Evolutionary conservation across 164 flowering plant genomes (phyloP).

Genomic region (Kingdonia uniflora): DNA sequence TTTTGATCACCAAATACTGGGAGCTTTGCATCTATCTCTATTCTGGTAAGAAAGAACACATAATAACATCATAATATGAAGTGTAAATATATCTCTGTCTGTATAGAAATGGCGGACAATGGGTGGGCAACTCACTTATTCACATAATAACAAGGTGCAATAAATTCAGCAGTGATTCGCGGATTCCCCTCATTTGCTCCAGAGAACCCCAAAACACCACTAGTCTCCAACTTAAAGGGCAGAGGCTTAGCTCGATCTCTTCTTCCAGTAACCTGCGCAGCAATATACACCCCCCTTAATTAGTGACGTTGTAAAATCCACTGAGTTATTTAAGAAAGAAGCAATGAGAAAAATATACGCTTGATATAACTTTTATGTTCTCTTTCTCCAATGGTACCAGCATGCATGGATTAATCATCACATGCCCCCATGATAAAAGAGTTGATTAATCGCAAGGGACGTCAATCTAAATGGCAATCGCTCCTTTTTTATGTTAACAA

Average conservation of each 20-base stretch:
- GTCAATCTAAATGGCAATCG: no score
- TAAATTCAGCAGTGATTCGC: constrained; percentile 58
- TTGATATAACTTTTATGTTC: no score
- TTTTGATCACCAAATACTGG: constrained; percentile 86
- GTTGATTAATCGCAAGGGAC: no score
- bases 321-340: no score
- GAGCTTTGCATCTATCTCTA: constrained; percentile 87
- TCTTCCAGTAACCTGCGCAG: constrained; percentile 87
- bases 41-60: constrained; percentile 29
- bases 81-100: neutral
- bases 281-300: neutral
- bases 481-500: no score
- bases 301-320: neutral
- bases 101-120: neutral
- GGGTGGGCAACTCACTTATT: constrained; percentile 48
- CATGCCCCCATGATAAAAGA: no score
- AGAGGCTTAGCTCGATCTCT: constrained; percentile 94
- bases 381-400: no score
- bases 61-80: neutral
- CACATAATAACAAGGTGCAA: constrained; percentile 85
- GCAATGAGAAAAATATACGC: no score
- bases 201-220: constrained; percentile 84
- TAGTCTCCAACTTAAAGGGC: constrained; percentile 73
- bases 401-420: no score
- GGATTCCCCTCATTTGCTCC: constrained; percentile 91